Conservation (phyloP, 306 rosid species). For the Medicago ruthenica region DNA sequence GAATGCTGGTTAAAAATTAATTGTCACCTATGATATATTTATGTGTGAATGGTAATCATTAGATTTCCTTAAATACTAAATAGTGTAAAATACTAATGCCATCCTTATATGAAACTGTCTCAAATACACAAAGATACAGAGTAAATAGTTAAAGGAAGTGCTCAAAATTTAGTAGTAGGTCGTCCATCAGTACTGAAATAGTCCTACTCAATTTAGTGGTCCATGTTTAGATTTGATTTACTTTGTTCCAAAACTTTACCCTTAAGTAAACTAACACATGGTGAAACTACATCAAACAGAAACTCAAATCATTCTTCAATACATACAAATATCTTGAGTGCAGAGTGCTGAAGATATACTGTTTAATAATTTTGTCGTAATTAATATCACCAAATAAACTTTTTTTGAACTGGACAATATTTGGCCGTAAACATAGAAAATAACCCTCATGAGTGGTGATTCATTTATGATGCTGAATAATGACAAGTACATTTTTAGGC, state of each 20-base stretch:
- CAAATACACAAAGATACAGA: no score
- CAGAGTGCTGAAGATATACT: conserved; percentile 23
- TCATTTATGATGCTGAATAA: conserved; percentile 18
- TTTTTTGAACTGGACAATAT: conserved; percentile 35
- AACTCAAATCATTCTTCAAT: conserved; percentile 27
- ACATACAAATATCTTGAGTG: neutral
- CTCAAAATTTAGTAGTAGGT: no score
- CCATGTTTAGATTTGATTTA: conserved; percentile 9
- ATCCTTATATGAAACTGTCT: no score
- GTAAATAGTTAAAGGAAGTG: no score
- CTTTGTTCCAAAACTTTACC: neutral
- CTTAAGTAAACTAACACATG: neutral
- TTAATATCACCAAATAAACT: conserved; percentile 25
- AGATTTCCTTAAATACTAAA: no score
- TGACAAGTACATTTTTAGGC: conserved; percentile 43
- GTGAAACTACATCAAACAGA: conserved; percentile 10
- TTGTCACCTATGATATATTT: no score
- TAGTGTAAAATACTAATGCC: no score
- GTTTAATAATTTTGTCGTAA: conserved; percentile 30
- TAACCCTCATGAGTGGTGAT: conserved; percentile 39
- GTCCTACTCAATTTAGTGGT: neutral
- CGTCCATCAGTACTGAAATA: no score
- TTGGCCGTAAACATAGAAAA: neutral
- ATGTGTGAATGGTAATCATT: no score
- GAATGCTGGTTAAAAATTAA: no score